Percentiles rank a stretch among this genome's conserved stretches.
Conservation (phyloP, 1,139 yeast genomes). For the Taphrina flavorubra region DNA sequence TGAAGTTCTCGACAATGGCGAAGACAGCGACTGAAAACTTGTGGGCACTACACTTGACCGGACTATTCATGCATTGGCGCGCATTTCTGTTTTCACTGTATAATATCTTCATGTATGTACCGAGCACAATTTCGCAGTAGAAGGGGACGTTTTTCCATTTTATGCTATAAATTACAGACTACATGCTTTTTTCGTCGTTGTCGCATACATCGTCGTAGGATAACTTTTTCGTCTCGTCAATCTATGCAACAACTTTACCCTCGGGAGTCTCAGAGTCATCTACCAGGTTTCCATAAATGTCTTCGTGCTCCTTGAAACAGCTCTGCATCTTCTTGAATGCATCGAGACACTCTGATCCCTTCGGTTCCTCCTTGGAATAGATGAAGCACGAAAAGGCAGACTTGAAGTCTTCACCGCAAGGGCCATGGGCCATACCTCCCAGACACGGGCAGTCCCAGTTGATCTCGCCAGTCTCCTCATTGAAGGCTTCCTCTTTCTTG, state of each 20-base stretch:
- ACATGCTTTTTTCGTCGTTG: background rate
- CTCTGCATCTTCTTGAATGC: conserved; percentile 88
- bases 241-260: conserved; percentile 31
- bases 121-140: too few species aligned
- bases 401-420: conserved; percentile 91
- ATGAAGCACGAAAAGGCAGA: conserved; percentile 96
- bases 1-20: conserved; percentile 37
- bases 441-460: conserved; percentile 99
- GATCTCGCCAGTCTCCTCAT: conserved; percentile 98
- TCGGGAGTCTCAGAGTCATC: conserved; percentile 41
- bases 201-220: background rate
- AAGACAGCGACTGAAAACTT: conserved; percentile 28
- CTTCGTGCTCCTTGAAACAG: conserved; percentile 93
- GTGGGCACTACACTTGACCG: background rate
- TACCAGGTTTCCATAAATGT: conserved; percentile 70
- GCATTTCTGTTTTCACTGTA: background rate
- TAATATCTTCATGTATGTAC: too few species aligned
- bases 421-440: conserved; percentile 78
- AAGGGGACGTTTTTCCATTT: conserved; percentile 1
- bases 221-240: background rate
- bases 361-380: conserved; percentile 92
- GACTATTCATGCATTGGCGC: background rate
- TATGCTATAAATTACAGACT: conserved; percentile 17
- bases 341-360: conserved; percentile 94
- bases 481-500: conserved; percentile 70